phyloP scores from a whole-genome alignment of 2,329 filamentous ascomycete species.

The Clarireedia paspali region DNA sequence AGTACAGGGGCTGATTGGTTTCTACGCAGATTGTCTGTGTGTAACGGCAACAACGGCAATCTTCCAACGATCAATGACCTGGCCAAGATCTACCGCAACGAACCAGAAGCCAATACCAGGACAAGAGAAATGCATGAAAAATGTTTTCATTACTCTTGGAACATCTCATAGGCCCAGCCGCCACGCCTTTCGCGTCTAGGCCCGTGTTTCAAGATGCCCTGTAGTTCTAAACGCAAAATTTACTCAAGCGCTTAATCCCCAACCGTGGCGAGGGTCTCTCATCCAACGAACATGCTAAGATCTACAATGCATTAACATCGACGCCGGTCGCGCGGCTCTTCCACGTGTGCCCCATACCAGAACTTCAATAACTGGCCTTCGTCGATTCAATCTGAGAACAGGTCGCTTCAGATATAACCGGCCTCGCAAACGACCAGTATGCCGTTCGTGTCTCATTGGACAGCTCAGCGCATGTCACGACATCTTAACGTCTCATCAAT shows the following conservation, averaged over 20 bases:
- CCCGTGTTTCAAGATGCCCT: not conserved
- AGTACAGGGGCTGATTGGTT: too few relatives aligned
- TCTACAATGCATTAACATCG: not conserved
- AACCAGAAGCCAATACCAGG: not conserved
- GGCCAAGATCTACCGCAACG: too few relatives aligned
- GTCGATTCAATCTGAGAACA: not conserved
- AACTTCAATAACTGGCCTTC: slow-evolving; percentile 2
- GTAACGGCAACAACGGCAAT: too few relatives aligned
- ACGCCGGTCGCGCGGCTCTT: slow-evolving; percentile 1
- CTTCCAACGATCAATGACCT: too few relatives aligned
- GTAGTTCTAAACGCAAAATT: not conserved
- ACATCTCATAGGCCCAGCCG: not conserved
- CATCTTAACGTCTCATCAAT: slow-evolving; percentile 27
- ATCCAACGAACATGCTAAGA: not conserved
- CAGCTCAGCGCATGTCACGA: slow-evolving; percentile 26
- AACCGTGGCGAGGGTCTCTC: not conserved
- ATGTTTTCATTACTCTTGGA: not conserved
- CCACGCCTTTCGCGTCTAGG: not conserved
- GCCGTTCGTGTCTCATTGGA: slow-evolving; percentile 23
- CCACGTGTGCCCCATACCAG: not conserved
- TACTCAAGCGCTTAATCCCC: slow-evolving; percentile 3
- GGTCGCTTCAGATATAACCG: slow-evolving; percentile 4
- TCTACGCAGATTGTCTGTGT: too few relatives aligned
- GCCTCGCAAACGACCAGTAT: slow-evolving; percentile 12
- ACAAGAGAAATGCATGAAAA: not conserved